A percentile compares a stretch with the other conserved stretches of the same genome.
Evolutionary conservation across 148 eudicot genomes (phyloP).

Genomic region (Camellia sinensis): DNA sequence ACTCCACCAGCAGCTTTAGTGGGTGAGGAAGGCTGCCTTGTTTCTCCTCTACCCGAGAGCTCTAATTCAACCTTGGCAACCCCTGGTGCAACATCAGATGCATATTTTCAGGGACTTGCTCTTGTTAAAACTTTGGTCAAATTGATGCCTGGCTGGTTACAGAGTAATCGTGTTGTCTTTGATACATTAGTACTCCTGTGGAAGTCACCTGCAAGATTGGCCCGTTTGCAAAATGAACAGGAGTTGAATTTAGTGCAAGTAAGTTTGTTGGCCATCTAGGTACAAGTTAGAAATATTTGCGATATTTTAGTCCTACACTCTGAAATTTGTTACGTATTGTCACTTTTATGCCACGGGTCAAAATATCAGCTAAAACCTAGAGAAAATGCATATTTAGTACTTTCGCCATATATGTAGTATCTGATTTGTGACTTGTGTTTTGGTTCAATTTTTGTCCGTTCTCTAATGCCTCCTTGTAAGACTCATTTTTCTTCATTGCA

Average conservation of each 20-base stretch:
- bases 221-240: conserved; percentile 87
- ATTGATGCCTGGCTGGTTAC: conserved; percentile 94
- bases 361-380: background rate
- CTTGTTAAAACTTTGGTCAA: conserved; percentile 84
- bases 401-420: background rate
- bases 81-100: conserved; percentile 53
- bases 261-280: conserved; percentile 24
- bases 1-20: conserved; percentile 34
- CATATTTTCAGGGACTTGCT: conserved; percentile 90
- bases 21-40: conserved; percentile 49
- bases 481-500: background rate
- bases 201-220: conserved; percentile 86
- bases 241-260: conserved; percentile 87
- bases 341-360: background rate
- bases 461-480: background rate
- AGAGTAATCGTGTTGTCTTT: conserved; percentile 73
- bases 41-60: conserved; percentile 52
- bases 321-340: too few relatives aligned
- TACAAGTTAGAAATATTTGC: background rate
- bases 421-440: background rate
- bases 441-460: background rate
- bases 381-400: background rate
- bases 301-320: too few relatives aligned
- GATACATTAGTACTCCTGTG: conserved; percentile 79
- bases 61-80: conserved; percentile 41